These are phyloP conservation scores for Fusarium sp. DNA, from an alignment of 2,329 filamentous ascomycete genomes.

Conservation along the genomic window DNA sequence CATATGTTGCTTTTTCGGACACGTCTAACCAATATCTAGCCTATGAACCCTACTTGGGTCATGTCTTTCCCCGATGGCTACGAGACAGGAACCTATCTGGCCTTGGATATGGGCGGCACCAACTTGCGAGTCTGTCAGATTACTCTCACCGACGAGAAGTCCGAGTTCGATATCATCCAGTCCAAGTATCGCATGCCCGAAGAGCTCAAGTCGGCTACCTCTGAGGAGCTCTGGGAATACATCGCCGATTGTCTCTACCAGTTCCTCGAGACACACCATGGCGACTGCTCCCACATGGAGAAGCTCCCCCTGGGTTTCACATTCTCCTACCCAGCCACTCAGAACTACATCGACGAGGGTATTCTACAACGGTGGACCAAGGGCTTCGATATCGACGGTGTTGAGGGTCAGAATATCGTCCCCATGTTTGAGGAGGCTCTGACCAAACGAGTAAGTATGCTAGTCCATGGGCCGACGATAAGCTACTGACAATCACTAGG, in stretches of 20 bases:
- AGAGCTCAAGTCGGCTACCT: slow-evolving; percentile 87
- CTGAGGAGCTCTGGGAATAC: slow-evolving; percentile 94
- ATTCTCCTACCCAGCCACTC: slow-evolving; percentile 95
- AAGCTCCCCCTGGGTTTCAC: slow-evolving; percentile 91
- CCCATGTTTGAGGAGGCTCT: slow-evolving; percentile 88
- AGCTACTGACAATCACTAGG: slow-evolving; percentile 62
- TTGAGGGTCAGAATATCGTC: slow-evolving; percentile 92
- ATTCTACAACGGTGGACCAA: slow-evolving; percentile 97
- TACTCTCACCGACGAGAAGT: slow-evolving; percentile 87
- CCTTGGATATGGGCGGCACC: slow-evolving; percentile 96
- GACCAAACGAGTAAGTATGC: slow-evolving; percentile 63
- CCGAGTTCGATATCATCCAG: slow-evolving; percentile 94
- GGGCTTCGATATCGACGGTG: slow-evolving; percentile 93
- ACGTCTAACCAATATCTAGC: slow-evolving; percentile 66
- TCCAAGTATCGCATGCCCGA: slow-evolving; percentile 97
- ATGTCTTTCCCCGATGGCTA: slow-evolving; percentile 90
- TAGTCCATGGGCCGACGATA: background rate
- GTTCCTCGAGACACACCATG: slow-evolving; percentile 90
- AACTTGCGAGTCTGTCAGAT: slow-evolving; percentile 97
- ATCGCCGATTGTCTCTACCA: slow-evolving; percentile 93
- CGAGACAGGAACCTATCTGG: slow-evolving; percentile 89
- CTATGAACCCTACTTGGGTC: slow-evolving; percentile 98
- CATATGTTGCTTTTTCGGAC: background rate
- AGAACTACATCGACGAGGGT: slow-evolving; percentile 94
- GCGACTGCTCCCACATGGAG: slow-evolving; percentile 72